A percentile compares a stretch with the other conserved stretches of the same genome.
These are phyloP conservation scores for Monoraphidium neglectum DNA, from an alignment of 139 green algal species.

Conservation along the genomic window DNA sequence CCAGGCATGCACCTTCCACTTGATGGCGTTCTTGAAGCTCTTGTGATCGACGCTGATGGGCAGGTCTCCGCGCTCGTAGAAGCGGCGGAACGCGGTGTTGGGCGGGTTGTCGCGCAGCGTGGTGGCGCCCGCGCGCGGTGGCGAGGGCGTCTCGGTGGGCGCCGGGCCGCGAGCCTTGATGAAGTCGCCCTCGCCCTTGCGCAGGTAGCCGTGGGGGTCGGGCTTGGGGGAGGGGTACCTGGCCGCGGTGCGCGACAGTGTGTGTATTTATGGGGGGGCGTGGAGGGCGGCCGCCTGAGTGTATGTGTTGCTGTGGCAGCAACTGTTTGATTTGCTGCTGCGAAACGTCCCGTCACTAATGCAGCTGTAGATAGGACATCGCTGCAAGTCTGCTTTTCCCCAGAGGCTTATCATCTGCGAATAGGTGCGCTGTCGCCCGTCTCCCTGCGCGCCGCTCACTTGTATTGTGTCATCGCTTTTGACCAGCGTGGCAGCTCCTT, in stretches of 20 bases:
- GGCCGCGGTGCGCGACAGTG: background rate
- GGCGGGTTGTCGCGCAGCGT: constrained; percentile 61
- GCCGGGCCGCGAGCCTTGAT: constrained; percentile 5
- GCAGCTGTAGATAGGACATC: no score
- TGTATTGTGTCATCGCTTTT: constrained; percentile 62
- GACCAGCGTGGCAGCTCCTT: constrained; percentile 63
- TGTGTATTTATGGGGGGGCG: no score
- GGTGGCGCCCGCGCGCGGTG: constrained; percentile 49
- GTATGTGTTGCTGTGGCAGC: no score
- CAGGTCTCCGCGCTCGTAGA: constrained; percentile 81
- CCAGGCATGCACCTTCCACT: constrained; percentile 64
- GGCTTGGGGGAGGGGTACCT: constrained; percentile 49
- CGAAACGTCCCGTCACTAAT: no score
- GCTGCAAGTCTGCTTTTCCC: no score
- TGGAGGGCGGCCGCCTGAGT: no score
- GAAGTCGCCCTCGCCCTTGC: constrained; percentile 61
- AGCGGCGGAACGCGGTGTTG: constrained; percentile 73
- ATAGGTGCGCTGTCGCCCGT: no score
- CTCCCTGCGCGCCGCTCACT: constrained; percentile 41
- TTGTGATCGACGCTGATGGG: constrained; percentile 74
- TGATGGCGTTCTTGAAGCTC: constrained; percentile 74
- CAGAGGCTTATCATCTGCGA: no score
- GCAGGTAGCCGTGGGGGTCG: constrained; percentile 57
- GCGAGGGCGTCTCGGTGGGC: constrained; percentile 24
- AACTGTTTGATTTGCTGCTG: no score